phyloP scores from a whole-genome alignment of 306 rosid genomes.

The Glycyrrhiza uralensis region DNA sequence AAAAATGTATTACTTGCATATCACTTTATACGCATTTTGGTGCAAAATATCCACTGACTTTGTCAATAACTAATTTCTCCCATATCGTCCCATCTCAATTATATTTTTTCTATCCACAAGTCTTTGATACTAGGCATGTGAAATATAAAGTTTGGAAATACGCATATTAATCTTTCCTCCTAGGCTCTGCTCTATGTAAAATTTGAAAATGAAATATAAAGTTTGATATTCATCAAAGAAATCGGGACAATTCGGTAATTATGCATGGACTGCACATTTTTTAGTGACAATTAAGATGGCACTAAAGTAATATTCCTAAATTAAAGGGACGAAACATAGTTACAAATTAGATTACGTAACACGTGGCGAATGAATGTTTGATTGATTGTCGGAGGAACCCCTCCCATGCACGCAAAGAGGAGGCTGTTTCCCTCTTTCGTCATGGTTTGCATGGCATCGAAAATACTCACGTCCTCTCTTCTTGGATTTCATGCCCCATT shows the following conservation, averaged over 20 bases:
- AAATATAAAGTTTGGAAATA: no score
- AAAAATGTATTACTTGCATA: not conserved
- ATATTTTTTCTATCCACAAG: no score
- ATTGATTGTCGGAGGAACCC: conserved; percentile 37
- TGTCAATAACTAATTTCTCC: no score
- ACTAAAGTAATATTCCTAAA: not conserved
- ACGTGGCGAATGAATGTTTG: conserved; percentile 49
- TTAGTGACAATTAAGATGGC: not conserved
- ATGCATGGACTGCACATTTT: not conserved
- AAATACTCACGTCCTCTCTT: conserved; percentile 38
- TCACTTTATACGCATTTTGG: no score
- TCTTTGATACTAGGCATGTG: no score
- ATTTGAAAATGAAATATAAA: not conserved
- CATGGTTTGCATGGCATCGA: conserved; percentile 62
- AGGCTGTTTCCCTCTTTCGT: conserved; percentile 31
- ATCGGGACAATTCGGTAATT: conserved; percentile 16
- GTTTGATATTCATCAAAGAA: not conserved
- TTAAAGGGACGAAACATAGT: not conserved
- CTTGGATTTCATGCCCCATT: conserved; percentile 40
- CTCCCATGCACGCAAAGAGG: conserved; percentile 73
- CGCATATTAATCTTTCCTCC: no score
- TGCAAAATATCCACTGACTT: no score
- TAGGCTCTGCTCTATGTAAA: not conserved
- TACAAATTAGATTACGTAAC: conserved; percentile 46
- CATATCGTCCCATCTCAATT: no score